Evolutionary conservation across 768 basidiomycete genomes (phyloP).

Genomic region (Pleurotus pulmonarius): DNA sequence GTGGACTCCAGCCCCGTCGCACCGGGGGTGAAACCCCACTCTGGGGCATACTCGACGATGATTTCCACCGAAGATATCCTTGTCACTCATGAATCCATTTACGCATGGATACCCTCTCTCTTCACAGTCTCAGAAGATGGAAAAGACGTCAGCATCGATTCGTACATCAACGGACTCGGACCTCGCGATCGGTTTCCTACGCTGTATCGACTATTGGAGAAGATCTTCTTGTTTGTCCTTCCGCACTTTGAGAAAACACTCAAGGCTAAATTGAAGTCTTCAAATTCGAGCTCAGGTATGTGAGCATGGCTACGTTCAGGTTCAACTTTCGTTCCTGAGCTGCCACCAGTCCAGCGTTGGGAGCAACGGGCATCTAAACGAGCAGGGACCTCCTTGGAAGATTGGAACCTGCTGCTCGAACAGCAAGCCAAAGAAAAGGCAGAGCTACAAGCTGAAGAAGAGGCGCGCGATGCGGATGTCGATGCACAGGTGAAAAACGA

Average conservation of each 20-base stretch:
- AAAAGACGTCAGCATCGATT: conserved; percentile 10
- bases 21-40: conserved; percentile 1
- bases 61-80: too few relatives aligned
- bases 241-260: conserved; percentile 12
- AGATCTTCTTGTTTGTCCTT: conserved; percentile 10
- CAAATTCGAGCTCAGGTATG: too few relatives aligned
- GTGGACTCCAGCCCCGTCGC: not conserved
- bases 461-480: not conserved
- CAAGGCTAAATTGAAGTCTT: not conserved
- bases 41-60: not conserved
- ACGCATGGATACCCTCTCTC: conserved; percentile 14
- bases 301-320: too few relatives aligned
- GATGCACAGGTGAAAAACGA: not conserved
- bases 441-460: not conserved
- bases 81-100: not conserved
- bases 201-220: conserved; percentile 13
- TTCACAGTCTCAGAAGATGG: conserved; percentile 12
- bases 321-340: not conserved
- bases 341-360: not conserved
- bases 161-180: conserved; percentile 15
- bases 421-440: not conserved
- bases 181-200: conserved; percentile 9
- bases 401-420: not conserved
- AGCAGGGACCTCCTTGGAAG: not conserved
- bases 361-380: not conserved